Base-by-base conservation (phyloP, 2,329 filamentous ascomycete species). In the Fusarium pilosicola region DNA sequence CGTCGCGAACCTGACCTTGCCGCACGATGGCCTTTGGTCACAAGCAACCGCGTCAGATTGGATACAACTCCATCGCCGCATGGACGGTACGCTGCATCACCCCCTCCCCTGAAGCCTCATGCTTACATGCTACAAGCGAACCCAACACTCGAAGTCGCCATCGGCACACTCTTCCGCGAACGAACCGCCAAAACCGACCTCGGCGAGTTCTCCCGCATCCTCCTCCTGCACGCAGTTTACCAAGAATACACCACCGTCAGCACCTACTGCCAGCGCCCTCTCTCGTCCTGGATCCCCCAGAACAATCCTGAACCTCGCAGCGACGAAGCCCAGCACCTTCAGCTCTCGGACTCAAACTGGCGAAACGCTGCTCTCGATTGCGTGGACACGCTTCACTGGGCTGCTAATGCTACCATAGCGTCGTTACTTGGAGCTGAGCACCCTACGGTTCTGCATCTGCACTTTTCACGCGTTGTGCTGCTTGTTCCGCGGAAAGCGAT, bases 331-430 rank as follows among this genome's bases (percentile, higher is more conserved):
- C 24, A 59, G 2, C n/a, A 38, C 2, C 34, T 65, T 1, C 20
- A n/a, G 1, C 55, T 57, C 7, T 49, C 61, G 0, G 48, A 66
- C n/a, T 52, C 69, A 0, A 65, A 64, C 3, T 87, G 85, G 85
- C 80, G 84, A 20, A 86, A 86, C 48, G 81, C 83, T 8, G 80
- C 83, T 22, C 84, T 84, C 46, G 85, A 86, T 60, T 85, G 82
- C 46, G 70, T 90, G 6, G 88, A 90, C 64, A 84, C 89, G 3
- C 81, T 90, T 5, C 88, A 90, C 73, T 90, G 88, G 88, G 83
- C 85, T 24, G 88, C 88, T 6, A 89, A 89, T 70, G 85, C 83
- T 46, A 84, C 83, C 1, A 85, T 88, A 36, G 85, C 86, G 9
- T 83, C 84, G 55, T 79, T 84, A 3, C 81, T 83, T 3, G 88